Evolutionary conservation across 202 grass and related monocot species (phyloP).

Genomic region (Elaeis oleifera): DNA sequence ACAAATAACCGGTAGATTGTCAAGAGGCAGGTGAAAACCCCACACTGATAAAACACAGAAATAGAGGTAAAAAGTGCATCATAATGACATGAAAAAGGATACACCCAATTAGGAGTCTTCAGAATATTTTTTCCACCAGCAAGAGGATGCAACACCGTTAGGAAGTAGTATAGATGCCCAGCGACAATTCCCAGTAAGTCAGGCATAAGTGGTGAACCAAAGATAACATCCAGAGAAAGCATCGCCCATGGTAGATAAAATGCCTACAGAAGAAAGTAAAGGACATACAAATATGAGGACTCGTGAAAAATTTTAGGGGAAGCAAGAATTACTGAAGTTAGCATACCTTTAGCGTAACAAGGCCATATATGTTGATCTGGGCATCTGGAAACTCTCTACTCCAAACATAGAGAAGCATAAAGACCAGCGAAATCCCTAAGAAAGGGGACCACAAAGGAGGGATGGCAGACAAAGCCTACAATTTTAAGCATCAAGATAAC

Average conservation of each 20-base stretch:
- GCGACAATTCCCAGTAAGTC: constrained; percentile 68
- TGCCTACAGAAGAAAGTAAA: constrained; percentile 33
- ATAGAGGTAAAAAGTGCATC: too few species aligned
- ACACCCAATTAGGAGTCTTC: constrained; percentile 87
- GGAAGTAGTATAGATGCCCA: constrained; percentile 86
- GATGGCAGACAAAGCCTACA: constrained; percentile 59
- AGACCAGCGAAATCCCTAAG: constrained; percentile 67
- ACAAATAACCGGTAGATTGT: too few species aligned
- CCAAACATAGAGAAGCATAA: constrained; percentile 93
- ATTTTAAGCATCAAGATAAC: neutral
- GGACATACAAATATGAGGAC: neutral
- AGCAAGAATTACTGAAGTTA: neutral
- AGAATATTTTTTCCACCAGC: constrained; percentile 66
- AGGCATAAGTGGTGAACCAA: constrained; percentile 54
- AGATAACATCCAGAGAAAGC: constrained; percentile 80
- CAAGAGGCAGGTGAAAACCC: too few species aligned
- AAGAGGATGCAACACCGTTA: constrained; percentile 69
- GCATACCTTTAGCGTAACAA: constrained; percentile 73
- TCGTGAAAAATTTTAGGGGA: neutral
- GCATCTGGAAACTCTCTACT: constrained; percentile 86
- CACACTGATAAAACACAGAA: too few species aligned
- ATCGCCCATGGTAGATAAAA: constrained; percentile 99
- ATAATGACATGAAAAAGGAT: constrained; percentile 43
- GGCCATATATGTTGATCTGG: constrained; percentile 81
- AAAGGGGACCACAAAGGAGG: constrained; percentile 23